Percentiles rank a stretch among this genome's conserved stretches.
Conservation (phyloP, 1,284 basidiomycete species). For the Austropuccinia psidii region DNA sequence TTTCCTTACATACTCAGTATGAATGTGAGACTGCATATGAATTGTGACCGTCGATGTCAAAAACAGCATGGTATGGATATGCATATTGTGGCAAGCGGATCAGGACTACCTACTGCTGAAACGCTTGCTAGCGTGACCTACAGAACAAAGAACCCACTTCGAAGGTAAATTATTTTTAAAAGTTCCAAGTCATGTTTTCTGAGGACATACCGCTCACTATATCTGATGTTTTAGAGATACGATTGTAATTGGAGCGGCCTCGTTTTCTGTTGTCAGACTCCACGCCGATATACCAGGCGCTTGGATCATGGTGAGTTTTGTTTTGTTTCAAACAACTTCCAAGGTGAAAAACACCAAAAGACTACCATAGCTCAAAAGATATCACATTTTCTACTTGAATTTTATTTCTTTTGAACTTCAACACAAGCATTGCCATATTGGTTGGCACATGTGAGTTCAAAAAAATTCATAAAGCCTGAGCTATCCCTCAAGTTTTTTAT, state of each 20-base stretch:
- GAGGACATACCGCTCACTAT: neutral
- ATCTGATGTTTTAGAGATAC: slow-evolving; percentile 13
- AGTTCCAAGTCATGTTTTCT: neutral
- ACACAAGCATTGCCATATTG: slow-evolving; percentile 31
- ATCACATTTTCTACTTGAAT: neutral
- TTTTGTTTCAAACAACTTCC: too few species aligned
- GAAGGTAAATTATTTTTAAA: neutral
- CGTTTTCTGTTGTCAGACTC: slow-evolving; percentile 19
- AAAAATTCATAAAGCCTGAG: neutral
- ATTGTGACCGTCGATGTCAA: neutral
- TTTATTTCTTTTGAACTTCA: neutral
- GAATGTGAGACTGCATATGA: neutral
- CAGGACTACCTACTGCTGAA: slow-evolving; percentile 3
- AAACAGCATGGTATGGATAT: slow-evolving; percentile 32
- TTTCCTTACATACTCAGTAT: neutral
- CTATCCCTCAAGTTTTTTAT: neutral
- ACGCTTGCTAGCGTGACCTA: neutral
- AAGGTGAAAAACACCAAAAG: too few species aligned
- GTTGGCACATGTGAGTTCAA: slow-evolving; percentile 29
- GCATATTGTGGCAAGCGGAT: slow-evolving; percentile 27
- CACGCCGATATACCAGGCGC: slow-evolving; percentile 30
- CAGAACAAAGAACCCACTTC: neutral
- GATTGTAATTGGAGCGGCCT: slow-evolving; percentile 20
- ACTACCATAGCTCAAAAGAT: too few species aligned
- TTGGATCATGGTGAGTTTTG: slow-evolving; percentile 30